These are phyloP conservation scores for Aspergillaceae sp. DNA, from an alignment of 2,329 filamentous ascomycete genomes.

Conservation along the genomic window DNA sequence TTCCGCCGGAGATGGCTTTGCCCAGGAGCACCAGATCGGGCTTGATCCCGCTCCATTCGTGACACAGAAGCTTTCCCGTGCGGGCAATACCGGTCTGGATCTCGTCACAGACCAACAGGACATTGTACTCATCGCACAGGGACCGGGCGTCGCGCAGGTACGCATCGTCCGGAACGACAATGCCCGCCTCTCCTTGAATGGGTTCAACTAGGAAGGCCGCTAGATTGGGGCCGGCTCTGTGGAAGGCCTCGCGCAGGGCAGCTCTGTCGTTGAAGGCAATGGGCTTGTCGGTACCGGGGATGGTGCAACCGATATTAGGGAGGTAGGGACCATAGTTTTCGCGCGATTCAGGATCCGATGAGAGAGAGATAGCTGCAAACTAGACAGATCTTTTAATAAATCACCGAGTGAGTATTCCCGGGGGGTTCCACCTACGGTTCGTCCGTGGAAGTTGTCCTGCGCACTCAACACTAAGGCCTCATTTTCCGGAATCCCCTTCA, in stretches of 20 bases:
- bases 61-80: constrained; percentile 87
- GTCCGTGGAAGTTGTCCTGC: constrained; percentile 89
- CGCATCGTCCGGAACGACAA: constrained; percentile 84
- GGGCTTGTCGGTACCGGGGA: constrained; percentile 64
- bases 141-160: constrained; percentile 73
- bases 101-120: constrained; percentile 93
- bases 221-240: constrained; percentile 72
- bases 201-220: constrained; percentile 93
- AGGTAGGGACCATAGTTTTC: constrained; percentile 97
- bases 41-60: constrained; percentile 90
- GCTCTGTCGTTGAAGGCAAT: constrained; percentile 81
- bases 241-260: constrained; percentile 70
- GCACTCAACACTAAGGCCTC: constrained; percentile 79
- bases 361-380: constrained; percentile 94
- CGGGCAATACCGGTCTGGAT: constrained; percentile 97
- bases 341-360: constrained; percentile 87
- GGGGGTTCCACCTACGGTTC: constrained; percentile 58
- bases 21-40: constrained; percentile 90
- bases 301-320: constrained; percentile 70
- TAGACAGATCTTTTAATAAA: constrained; percentile 25
- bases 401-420: background rate
- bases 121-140: constrained; percentile 91
- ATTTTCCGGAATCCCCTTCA: constrained; percentile 77
- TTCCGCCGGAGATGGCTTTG: constrained; percentile 95
- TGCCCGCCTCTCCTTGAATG: constrained; percentile 94